Evolutionary conservation across 169 alveolate species (phyloP).

Genomic region (Plasmodium cynomolgi): DNA sequence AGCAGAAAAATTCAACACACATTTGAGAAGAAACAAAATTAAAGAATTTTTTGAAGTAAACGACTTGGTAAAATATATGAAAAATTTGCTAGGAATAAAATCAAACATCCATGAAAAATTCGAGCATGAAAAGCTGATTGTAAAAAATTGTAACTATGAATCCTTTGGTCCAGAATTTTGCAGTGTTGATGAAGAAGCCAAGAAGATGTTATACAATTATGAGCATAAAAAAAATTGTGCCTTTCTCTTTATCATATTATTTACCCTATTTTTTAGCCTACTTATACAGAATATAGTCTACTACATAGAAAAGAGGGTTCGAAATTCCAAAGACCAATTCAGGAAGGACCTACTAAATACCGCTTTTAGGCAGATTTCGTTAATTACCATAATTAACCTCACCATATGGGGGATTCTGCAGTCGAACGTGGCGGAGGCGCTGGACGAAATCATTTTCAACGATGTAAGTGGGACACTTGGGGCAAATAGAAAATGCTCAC

Average conservation of each 20-base stretch:
- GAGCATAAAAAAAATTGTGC: conserved; percentile 77
- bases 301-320: conserved; percentile 78
- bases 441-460: conserved; percentile 82
- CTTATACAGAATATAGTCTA: conserved; percentile 72
- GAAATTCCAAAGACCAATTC: conserved; percentile 83
- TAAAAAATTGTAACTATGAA: conserved; percentile 79
- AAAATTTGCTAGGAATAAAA: conserved; percentile 65
- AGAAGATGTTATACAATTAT: conserved; percentile 71
- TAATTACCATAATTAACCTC: conserved; percentile 85
- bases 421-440: conserved; percentile 83
- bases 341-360: conserved; percentile 84
- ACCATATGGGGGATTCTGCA: conserved; percentile 87
- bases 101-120: conserved; percentile 74
- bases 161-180: conserved; percentile 83
- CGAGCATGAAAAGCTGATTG: conserved; percentile 48
- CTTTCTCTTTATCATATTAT: conserved; percentile 76
- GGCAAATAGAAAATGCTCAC: not conserved
- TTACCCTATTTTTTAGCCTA: conserved; percentile 78
- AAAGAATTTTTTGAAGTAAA: conserved; percentile 60
- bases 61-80: conserved; percentile 57
- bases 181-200: conserved; percentile 79
- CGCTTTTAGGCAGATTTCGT: conserved; percentile 86
- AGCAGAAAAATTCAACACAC: conserved; percentile 5
- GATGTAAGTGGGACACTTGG: conserved; percentile 67
- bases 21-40: conserved; percentile 40